Conservation (phyloP, 768 basidiomycete species). For the Gymnopilus junonius region DNA sequence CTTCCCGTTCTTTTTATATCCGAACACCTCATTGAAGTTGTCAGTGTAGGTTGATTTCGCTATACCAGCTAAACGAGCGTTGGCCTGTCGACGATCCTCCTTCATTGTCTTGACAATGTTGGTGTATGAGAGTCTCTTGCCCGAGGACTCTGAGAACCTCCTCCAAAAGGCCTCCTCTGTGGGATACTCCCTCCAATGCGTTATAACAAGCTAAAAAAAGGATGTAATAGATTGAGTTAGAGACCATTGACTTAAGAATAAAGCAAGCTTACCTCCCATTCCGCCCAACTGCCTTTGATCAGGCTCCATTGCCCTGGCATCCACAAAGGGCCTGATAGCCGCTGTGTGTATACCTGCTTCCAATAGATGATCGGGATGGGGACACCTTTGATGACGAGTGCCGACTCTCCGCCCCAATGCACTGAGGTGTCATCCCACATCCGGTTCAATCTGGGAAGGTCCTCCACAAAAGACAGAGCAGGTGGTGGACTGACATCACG, state of each 20-base stretch:
- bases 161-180: constrained; percentile 7
- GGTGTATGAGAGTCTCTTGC: constrained; percentile 2
- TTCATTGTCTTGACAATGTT: background rate
- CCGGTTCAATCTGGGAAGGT: constrained; percentile 23
- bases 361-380: constrained; percentile 24
- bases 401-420: constrained; percentile 22
- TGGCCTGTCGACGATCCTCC: background rate
- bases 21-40: constrained; percentile 2
- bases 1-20: constrained; percentile 3
- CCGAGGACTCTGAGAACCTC: background rate
- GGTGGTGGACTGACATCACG: constrained; percentile 17
- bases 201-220: background rate
- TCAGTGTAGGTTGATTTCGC: constrained; percentile 6
- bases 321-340: background rate
- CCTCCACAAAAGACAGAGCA: constrained; percentile 20
- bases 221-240: too few species aligned
- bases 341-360: constrained; percentile 12
- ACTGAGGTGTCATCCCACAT: constrained; percentile 31
- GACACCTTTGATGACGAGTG: constrained; percentile 19
- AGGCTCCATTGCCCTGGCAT: background rate
- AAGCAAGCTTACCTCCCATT: constrained; percentile 6
- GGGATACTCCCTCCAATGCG: background rate
- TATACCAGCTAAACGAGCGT: background rate
- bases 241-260: background rate
- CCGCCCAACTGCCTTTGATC: background rate